Evolutionary conservation across 345 rosid species (phyloP).

Genomic region (Syzygium aqueum): DNA sequence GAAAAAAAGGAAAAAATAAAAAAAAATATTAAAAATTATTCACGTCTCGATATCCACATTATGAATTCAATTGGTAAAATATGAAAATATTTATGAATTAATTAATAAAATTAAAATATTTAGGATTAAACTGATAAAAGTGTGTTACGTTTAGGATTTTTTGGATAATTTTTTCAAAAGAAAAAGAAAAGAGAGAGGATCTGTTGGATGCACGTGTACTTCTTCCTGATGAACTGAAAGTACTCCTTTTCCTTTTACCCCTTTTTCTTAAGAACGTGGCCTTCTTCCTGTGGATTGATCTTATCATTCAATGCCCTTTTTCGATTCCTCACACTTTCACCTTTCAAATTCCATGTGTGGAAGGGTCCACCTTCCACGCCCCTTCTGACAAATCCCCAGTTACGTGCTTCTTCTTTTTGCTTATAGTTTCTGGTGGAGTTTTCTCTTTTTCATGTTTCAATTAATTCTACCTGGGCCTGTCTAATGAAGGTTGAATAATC

Average conservation of each 20-base stretch:
- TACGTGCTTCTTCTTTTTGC: neutral
- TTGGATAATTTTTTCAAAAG: too few relatives aligned
- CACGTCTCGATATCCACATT: accelerated
- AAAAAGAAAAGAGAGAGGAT: neutral
- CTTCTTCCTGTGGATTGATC: neutral
- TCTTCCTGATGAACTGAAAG: neutral
- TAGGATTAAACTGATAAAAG: too few relatives aligned
- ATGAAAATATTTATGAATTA: too few relatives aligned
- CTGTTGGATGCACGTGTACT: neutral
- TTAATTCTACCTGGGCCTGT: neutral
- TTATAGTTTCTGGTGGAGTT: neutral
- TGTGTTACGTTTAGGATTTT: accelerated
- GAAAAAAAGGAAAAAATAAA: too few relatives aligned
- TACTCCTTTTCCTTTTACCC: neutral
- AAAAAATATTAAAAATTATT: too few relatives aligned
- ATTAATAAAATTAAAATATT: too few relatives aligned
- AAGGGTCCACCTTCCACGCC: neutral
- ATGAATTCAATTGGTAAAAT: too few relatives aligned
- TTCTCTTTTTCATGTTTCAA: neutral
- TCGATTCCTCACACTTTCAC: neutral
- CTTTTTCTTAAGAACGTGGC: neutral
- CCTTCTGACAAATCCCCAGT: neutral
- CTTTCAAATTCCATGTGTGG: neutral
- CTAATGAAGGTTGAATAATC: neutral
- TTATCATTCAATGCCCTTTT: neutral